Percentiles rank a stretch among this genome's conserved stretches.
phyloP scores from a whole-genome alignment of 139 green algal genomes.

The Medakamo hakoo region DNA sequence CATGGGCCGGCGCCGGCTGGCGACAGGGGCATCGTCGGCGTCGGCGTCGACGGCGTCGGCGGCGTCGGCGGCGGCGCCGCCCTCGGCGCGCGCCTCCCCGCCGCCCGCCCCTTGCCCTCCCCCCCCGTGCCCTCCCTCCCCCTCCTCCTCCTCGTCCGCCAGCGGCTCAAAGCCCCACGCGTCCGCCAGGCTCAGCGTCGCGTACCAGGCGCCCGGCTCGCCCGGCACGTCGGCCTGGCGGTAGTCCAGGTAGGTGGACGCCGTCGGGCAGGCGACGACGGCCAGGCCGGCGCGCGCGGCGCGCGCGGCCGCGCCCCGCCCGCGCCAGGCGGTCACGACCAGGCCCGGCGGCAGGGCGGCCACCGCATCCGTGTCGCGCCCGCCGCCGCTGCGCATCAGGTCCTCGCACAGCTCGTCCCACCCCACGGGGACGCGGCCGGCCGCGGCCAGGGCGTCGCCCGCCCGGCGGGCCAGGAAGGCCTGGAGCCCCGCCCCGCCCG shows the following conservation, averaged over 20 bases:
- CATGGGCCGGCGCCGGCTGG: too few species aligned
- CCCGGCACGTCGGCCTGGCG: conserved; percentile 23
- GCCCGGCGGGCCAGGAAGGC: conserved; percentile 36
- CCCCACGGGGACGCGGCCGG: conserved; percentile 27
- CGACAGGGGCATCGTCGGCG: too few species aligned
- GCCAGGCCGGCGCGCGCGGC: conserved; percentile 33
- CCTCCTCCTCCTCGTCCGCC: background rate
- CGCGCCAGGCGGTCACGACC: conserved; percentile 52
- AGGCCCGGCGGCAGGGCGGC: too few species aligned
- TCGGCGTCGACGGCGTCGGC: background rate
- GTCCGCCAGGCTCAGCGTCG: background rate
- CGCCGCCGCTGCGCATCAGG: conserved; percentile 19
- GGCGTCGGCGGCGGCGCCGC: background rate
- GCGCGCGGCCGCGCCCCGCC: conserved; percentile 27
- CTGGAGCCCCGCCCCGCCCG: conserved; percentile 36
- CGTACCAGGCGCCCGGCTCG: conserved; percentile 9
- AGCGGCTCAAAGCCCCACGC: background rate
- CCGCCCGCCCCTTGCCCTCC: background rate
- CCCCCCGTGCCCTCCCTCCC: too few species aligned
- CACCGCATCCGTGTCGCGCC: too few species aligned
- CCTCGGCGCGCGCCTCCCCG: background rate
- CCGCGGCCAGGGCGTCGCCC: conserved; percentile 17
- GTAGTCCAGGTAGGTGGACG: conserved; percentile 57
- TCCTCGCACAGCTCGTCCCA: conserved; percentile 57
- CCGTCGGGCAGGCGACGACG: conserved; percentile 50